Base-by-base conservation (phyloP, 768 basidiomycete species). In the Tylopilus sp. region DNA sequence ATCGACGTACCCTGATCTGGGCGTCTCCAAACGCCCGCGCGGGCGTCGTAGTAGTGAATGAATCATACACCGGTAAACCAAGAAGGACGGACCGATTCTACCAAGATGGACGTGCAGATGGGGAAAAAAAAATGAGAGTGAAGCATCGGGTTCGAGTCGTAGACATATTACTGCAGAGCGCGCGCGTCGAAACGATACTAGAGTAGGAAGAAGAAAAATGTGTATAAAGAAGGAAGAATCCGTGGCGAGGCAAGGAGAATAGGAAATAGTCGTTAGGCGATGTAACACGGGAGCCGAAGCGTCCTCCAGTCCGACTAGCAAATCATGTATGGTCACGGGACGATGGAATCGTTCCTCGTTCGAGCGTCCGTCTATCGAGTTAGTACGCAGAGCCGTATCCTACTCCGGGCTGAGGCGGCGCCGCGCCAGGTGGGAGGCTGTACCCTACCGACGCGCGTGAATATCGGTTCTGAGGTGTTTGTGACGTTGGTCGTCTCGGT, bases 371-470 rank as follows among this genome's bases (percentile, higher is more conserved):
- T 36, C 21, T 29, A 51, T n/a, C 31, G 25, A n/a, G 10, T 57
- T 45, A 64, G 34, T 59, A 19, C 29, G 11, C 42, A 9, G 38
- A 2, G 8, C 64, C 62, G 14, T 59, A 36, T 12, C 62, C 64
- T 30, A 25, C 11, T 52, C 65, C 66, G 28, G 75, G 58, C 53
- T 81, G 78, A 28, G 85, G 85, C 48, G 86, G 73, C 26, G 87
- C 88, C 25, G 89, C 89, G 40, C 89, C 89, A 5, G 89, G 87
- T 3, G 89, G 89, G 12, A 89, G 76, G 50, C 59, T 76, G 59
- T 71, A 78, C 37, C 64, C 71, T 29, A 76, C 74, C 22, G 82
- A 81, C 24, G 74, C 70, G 31, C 89, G 79, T 49, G 88, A 90
- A 69, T 88, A 91, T 25, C 89, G 76, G 65, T 87, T 86, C 71